Evolutionary conservation across 306 rosid genomes (phyloP).

Genomic region (Dalbergia cochinchinensis): DNA sequence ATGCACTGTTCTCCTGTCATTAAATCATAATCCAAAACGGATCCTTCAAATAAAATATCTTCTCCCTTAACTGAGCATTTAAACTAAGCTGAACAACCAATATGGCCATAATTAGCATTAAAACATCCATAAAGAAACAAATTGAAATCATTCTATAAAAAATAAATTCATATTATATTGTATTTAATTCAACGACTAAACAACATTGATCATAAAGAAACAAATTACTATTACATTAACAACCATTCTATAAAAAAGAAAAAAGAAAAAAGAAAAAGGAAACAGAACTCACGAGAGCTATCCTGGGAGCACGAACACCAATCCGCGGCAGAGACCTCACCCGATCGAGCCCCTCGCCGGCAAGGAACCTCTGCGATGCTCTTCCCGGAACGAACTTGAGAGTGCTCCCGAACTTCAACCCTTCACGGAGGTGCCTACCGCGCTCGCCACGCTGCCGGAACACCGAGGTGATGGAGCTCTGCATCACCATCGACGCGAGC

Average conservation of each 20-base stretch:
- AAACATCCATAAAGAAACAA: constrained; percentile 10
- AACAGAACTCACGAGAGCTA: constrained; percentile 84
- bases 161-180: too few species aligned
- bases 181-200: background rate
- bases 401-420: constrained; percentile 72
- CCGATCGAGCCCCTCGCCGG: constrained; percentile 72
- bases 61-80: background rate
- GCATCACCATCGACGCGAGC: constrained; percentile 81
- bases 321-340: constrained; percentile 63
- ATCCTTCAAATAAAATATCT: constrained; percentile 37
- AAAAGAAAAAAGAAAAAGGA: background rate
- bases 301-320: constrained; percentile 79
- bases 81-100: background rate
- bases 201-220: constrained; percentile 1
- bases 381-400: constrained; percentile 81
- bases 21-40: background rate
- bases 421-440: constrained; percentile 48
- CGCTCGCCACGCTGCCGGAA: constrained; percentile 64
- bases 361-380: constrained; percentile 54
- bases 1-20: background rate
- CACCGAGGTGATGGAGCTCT: constrained; percentile 78
- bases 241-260: background rate
- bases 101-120: background rate
- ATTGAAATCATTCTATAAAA: background rate
- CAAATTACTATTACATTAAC: background rate